These are phyloP conservation scores for Sedum album DNA, from an alignment of 164 flowering plant species.

Conservation along the genomic window DNA sequence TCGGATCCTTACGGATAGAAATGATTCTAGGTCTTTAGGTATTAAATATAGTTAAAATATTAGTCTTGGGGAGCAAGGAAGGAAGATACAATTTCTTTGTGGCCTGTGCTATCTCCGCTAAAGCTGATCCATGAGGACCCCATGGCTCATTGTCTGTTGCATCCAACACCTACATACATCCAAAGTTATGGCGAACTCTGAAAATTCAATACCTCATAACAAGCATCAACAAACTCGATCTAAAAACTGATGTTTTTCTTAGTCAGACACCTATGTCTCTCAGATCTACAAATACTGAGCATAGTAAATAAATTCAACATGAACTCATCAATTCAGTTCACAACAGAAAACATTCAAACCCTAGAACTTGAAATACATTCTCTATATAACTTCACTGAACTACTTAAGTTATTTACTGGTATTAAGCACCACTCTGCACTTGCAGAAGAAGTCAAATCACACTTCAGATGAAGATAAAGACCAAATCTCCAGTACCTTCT, in stretches of 20 bases:
- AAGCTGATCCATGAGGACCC: conserved; percentile 98
- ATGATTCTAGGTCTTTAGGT: not conserved
- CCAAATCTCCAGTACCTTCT: conserved; percentile 46
- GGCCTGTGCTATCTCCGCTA: conserved; percentile 93
- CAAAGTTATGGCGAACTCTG: not conserved
- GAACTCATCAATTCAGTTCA: not conserved
- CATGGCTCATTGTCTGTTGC: conserved; percentile 97
- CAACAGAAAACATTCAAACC: not conserved
- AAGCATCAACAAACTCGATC: not conserved
- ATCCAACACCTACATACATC: conserved; percentile 68
- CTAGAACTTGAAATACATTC: not conserved
- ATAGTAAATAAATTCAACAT: not conserved
- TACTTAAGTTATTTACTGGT: not conserved
- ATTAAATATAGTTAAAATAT: not conserved
- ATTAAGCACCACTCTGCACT: not conserved
- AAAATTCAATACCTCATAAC: not conserved
- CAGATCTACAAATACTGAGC: not conserved
- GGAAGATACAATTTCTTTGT: conserved; percentile 75
- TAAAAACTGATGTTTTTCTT: not conserved
- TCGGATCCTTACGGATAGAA: not conserved
- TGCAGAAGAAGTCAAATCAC: not conserved
- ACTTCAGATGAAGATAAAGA: not conserved
- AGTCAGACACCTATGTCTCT: not conserved
- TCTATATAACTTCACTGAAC: not conserved
- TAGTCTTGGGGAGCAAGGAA: not conserved